Conservation (phyloP, 495 filamentous ascomycete genomes). For the Penicillium antarcticum region DNA sequence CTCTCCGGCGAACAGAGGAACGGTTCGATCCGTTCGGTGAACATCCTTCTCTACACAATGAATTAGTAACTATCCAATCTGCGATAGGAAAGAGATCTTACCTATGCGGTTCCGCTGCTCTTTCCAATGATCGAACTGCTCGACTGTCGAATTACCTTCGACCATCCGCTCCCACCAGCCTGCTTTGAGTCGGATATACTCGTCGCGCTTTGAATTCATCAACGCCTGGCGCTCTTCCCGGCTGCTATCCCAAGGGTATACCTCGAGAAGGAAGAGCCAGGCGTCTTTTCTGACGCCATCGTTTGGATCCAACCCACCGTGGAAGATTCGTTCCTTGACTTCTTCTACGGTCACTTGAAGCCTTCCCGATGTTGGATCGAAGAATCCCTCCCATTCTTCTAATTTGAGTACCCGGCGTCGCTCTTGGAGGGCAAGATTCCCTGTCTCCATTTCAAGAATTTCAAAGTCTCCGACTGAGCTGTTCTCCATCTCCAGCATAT, state of each 20-base stretch:
- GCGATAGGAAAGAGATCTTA: too few relatives aligned
- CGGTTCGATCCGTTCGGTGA: constrained; percentile 89
- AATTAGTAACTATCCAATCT: constrained; percentile 5
- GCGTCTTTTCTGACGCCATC: constrained; percentile 93
- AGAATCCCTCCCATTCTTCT: constrained; percentile 84
- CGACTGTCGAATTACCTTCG: constrained; percentile 68
- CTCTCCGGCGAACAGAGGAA: constrained; percentile 92
- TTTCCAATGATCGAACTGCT: constrained; percentile 89
- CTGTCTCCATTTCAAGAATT: constrained; percentile 78
- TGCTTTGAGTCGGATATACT: constrained; percentile 90
- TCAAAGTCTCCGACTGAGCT: constrained; percentile 95
- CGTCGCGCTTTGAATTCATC: constrained; percentile 82
- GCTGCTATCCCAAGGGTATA: constrained; percentile 87
- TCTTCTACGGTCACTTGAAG: constrained; percentile 80
- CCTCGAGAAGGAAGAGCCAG: constrained; percentile 90
- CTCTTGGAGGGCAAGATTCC: constrained; percentile 65
- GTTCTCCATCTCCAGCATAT: constrained; percentile 90
- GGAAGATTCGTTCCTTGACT: constrained; percentile 93
- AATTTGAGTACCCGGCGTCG: constrained; percentile 72
- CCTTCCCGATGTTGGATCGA: constrained; percentile 69
- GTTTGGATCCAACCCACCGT: constrained; percentile 84
- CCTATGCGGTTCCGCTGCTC: constrained; percentile 92
- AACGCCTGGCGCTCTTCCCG: constrained; percentile 75
- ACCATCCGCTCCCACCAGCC: constrained; percentile 95
- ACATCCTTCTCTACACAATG: constrained; percentile 84